Evolutionary conservation across 441 rosid species (phyloP).

Genomic region (Oxalis stricta): DNA sequence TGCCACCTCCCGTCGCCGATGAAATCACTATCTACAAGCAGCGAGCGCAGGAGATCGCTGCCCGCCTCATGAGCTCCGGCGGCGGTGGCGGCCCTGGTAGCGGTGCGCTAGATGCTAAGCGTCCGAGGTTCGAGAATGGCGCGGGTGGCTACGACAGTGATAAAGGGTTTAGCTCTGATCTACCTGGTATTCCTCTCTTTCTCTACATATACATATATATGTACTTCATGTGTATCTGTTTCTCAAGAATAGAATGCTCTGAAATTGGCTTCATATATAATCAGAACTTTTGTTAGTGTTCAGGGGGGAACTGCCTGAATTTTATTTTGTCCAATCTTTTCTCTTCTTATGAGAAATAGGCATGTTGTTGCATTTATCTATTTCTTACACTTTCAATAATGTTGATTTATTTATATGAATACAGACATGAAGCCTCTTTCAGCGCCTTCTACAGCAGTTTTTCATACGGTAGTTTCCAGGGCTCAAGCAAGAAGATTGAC

Average conservation of each 20-base stretch:
- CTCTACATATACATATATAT: neutral
- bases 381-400: too few species aligned
- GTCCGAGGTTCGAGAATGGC: slow-evolving; percentile 74
- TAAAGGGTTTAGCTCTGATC: slow-evolving; percentile 45
- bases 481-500: slow-evolving; percentile 72
- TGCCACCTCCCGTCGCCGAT: slow-evolving; percentile 54
- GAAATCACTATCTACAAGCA: slow-evolving; percentile 83
- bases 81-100: slow-evolving; percentile 6
- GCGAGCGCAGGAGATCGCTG: slow-evolving; percentile 83
- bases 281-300: too few species aligned
- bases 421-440: slow-evolving; percentile 33
- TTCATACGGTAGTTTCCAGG: slow-evolving; percentile 59
- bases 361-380: too few species aligned
- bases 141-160: slow-evolving; percentile 40
- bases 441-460: slow-evolving; percentile 37
- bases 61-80: slow-evolving; percentile 53
- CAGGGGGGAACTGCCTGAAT: too few species aligned
- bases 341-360: too few species aligned
- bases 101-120: slow-evolving; percentile 40
- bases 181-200: slow-evolving; percentile 15
- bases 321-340: too few species aligned
- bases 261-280: too few species aligned
- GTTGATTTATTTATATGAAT: too few species aligned
- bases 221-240: neutral
- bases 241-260: too few species aligned